Conservation (phyloP, 2,329 filamentous ascomycete genomes). For the Xylariaceae sp. region DNA sequence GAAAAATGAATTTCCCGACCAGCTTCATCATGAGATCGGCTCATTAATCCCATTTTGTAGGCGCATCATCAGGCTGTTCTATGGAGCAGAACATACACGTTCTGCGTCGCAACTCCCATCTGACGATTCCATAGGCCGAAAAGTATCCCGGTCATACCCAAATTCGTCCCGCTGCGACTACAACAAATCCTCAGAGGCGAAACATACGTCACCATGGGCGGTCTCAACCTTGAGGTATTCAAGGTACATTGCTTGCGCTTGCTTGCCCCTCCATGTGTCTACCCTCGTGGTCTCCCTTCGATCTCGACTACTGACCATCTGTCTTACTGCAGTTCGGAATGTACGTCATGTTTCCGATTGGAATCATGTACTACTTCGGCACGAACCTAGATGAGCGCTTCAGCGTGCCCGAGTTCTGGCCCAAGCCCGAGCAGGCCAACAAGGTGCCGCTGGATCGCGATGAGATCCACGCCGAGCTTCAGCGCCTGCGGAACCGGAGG, state of each 20-base stretch:
- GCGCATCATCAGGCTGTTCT: no score
- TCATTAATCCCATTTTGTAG: no score
- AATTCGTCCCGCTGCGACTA: no score
- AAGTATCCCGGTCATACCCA: no score
- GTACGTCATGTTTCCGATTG: slow-evolving; percentile 98
- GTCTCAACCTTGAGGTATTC: slow-evolving; percentile 90
- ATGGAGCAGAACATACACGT: no score
- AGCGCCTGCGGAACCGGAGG: slow-evolving; percentile 59
- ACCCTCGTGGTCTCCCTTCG: no score
- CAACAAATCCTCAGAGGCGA: no score
- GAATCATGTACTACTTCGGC: slow-evolving; percentile 99
- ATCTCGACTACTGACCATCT: no score
- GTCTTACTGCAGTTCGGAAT: slow-evolving; percentile 71
- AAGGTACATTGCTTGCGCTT: slow-evolving; percentile 54
- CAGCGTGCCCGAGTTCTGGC: slow-evolving; percentile 89
- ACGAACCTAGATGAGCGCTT: slow-evolving; percentile 95
- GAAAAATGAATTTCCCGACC: slow-evolving; percentile 8
- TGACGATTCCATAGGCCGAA: no score
- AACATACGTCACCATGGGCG: slow-evolving; percentile 54
- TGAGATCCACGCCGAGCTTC: slow-evolving; percentile 78
- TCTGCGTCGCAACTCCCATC: no score
- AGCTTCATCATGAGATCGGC: background rate
- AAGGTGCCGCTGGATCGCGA: slow-evolving; percentile 72
- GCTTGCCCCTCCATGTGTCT: background rate
- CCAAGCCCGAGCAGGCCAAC: slow-evolving; percentile 72